A percentile compares a stretch with the other conserved stretches of the same genome.
Conservation (phyloP, 495 filamentous ascomycete genomes). For the Pseudomonodictys pantanalensis region DNA sequence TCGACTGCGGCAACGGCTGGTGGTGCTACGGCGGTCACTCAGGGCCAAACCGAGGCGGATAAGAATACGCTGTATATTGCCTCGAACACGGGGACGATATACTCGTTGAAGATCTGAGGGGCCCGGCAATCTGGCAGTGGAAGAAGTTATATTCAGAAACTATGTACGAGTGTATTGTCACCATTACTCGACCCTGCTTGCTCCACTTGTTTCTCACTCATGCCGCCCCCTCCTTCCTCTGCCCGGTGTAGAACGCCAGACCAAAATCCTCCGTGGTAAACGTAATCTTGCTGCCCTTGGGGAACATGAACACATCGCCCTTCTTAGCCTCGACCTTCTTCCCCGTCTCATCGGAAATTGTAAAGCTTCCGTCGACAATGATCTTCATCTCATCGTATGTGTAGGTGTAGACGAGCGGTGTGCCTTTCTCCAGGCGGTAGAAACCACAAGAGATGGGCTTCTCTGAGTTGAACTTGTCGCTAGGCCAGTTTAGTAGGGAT, state of each 20-base stretch:
- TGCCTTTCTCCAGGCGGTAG: slow-evolving; percentile 72
- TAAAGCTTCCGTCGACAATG: slow-evolving; percentile 72
- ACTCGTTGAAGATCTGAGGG: slow-evolving; percentile 3
- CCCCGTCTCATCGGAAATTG: slow-evolving; percentile 68
- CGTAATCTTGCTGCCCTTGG: slow-evolving; percentile 73
- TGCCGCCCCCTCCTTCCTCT: slow-evolving; percentile 38
- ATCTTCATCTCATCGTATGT: slow-evolving; percentile 81
- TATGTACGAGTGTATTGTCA: too few species aligned
- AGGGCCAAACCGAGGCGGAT: slow-evolving; percentile 45
- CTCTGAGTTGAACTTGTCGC: slow-evolving; percentile 56
- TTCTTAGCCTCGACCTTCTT: slow-evolving; percentile 63
- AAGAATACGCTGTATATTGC: slow-evolving; percentile 43
- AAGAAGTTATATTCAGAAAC: too few species aligned
- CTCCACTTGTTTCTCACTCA: too few species aligned
- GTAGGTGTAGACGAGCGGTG: slow-evolving; percentile 70
- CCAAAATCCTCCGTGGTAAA: slow-evolving; percentile 70
- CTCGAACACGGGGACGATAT: slow-evolving; percentile 5
- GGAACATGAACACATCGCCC: slow-evolving; percentile 77
- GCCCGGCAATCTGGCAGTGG: not conserved
- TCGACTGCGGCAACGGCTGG: slow-evolving; percentile 37
- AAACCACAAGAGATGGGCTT: slow-evolving; percentile 68
- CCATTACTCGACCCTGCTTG: too few species aligned
- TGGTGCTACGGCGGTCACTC: slow-evolving; percentile 41
- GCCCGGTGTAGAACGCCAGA: slow-evolving; percentile 61
- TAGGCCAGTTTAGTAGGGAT: slow-evolving; percentile 30